These are phyloP conservation scores for Tubosaeta sp. DNA, from an alignment of 768 basidiomycete species.

Conservation along the genomic window DNA sequence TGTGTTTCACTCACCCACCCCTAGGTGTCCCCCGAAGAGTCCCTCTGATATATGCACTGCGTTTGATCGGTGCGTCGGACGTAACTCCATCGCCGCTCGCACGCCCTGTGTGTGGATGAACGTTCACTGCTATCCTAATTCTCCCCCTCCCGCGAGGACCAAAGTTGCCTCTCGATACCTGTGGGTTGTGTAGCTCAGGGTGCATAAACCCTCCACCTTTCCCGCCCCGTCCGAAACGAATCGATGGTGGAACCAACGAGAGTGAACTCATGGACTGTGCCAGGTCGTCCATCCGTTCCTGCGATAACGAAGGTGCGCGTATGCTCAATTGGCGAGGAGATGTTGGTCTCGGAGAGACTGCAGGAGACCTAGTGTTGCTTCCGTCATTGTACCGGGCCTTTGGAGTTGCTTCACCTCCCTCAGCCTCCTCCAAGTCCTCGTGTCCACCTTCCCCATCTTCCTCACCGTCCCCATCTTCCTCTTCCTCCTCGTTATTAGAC, in stretches of 20 bases:
- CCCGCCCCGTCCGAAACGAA: slow-evolving; percentile 73
- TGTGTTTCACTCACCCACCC: slow-evolving; percentile 13
- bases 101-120: slow-evolving; percentile 15
- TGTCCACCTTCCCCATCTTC: slow-evolving; percentile 12
- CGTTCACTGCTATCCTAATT: slow-evolving; percentile 22
- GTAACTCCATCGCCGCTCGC: slow-evolving; percentile 3
- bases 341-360: slow-evolving; percentile 14
- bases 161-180: slow-evolving; percentile 26
- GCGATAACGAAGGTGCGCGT: slow-evolving; percentile 17
- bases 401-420: slow-evolving; percentile 25
- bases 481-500: slow-evolving; percentile 15
- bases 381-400: slow-evolving; percentile 19
- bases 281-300: slow-evolving; percentile 42
- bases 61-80: background rate
- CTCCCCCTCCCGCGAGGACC: slow-evolving; percentile 31
- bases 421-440: slow-evolving; percentile 19
- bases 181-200: slow-evolving; percentile 30
- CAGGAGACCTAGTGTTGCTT: slow-evolving; percentile 16
- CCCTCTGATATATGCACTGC: slow-evolving; percentile 11
- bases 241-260: slow-evolving; percentile 61
- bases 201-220: slow-evolving; percentile 49
- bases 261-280: slow-evolving; percentile 43
- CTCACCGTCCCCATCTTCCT: slow-evolving; percentile 5
- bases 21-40: slow-evolving; percentile 13
- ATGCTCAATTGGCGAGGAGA: slow-evolving; percentile 19